A percentile compares a stretch with the other conserved stretches of the same genome.
Evolutionary conservation across 164 flowering plant genomes (phyloP).

Genomic region (Sextonia rubra): DNA sequence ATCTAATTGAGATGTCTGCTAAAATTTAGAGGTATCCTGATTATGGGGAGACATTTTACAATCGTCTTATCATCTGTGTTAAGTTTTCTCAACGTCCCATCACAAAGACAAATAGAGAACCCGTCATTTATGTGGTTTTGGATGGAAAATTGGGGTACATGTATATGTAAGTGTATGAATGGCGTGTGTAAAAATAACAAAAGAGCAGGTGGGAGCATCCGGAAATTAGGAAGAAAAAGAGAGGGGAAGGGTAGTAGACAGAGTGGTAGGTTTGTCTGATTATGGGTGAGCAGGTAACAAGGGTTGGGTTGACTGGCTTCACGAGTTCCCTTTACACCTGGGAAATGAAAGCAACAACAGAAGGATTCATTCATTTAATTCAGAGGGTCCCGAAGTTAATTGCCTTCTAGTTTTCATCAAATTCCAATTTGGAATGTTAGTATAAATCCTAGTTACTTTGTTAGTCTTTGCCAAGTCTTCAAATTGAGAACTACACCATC

Average conservation of each 20-base stretch:
- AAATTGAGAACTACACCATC: neutral
- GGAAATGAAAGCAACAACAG: conserved; percentile 11
- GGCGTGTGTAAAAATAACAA: neutral
- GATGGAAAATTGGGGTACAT: neutral
- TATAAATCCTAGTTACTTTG: neutral
- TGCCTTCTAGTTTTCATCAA: neutral
- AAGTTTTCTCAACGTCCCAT: too few relatives aligned
- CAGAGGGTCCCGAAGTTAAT: neutral
- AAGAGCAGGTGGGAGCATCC: neutral
- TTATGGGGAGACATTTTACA: too few relatives aligned
- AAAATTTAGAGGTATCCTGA: too few relatives aligned
- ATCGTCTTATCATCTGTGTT: too few relatives aligned
- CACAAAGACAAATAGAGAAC: too few relatives aligned
- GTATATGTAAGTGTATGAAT: neutral
- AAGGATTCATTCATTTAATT: neutral
- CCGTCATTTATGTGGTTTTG: too few relatives aligned
- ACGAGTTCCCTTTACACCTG: conserved; percentile 1
- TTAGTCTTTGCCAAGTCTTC: neutral
- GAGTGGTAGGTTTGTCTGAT: conserved; percentile 1
- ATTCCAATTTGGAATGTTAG: neutral
- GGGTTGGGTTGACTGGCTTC: conserved; percentile 7
- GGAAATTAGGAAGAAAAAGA: neutral
- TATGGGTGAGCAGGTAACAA: neutral
- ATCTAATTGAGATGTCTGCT: too few relatives aligned
- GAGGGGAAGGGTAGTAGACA: neutral